Evolutionary conservation across 2,329 filamentous ascomycete species (phyloP).

Genomic region (Alternaria hordeiaustralica): DNA sequence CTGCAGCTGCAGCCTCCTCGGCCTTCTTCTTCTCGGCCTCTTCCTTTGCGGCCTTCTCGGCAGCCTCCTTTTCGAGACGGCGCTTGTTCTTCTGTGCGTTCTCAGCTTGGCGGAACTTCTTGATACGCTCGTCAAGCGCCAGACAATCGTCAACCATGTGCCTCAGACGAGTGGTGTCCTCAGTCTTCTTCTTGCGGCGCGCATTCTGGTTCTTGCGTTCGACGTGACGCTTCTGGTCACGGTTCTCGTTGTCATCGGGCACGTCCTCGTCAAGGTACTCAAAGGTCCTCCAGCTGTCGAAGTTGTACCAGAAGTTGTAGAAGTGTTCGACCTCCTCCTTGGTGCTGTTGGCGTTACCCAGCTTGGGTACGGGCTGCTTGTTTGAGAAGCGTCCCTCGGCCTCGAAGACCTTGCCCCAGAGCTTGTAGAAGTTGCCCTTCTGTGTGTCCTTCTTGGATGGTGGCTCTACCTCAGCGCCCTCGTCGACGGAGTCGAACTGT

Average conservation of each 20-base stretch:
- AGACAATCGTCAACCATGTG: slow-evolving; percentile 88
- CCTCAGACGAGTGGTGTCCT: slow-evolving; percentile 90
- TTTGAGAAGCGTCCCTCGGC: slow-evolving; percentile 93
- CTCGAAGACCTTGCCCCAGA: slow-evolving; percentile 90
- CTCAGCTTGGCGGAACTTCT: slow-evolving; percentile 92
- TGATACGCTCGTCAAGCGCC: slow-evolving; percentile 90
- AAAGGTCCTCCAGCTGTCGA: slow-evolving; percentile 96
- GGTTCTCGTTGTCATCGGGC: slow-evolving; percentile 97
- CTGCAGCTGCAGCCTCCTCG: slow-evolving; percentile 78
- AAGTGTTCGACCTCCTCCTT: slow-evolving; percentile 92
- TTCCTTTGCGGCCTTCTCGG: slow-evolving; percentile 84
- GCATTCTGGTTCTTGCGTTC: slow-evolving; percentile 98
- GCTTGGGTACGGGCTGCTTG: slow-evolving; percentile 81
- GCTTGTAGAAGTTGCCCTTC: slow-evolving; percentile 93
- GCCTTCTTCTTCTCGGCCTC: slow-evolving; percentile 84
- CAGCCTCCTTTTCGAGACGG: slow-evolving; percentile 85
- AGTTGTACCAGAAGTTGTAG: slow-evolving; percentile 99
- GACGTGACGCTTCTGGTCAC: slow-evolving; percentile 97
- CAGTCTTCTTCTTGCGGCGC: slow-evolving; percentile 99
- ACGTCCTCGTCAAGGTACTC: slow-evolving; percentile 99
- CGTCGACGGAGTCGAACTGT: slow-evolving; percentile 96
- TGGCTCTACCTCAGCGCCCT: slow-evolving; percentile 88
- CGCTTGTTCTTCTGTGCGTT: slow-evolving; percentile 97
- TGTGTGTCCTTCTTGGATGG: slow-evolving; percentile 88
- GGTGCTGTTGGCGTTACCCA: slow-evolving; percentile 82